A percentile compares a stretch with the other conserved stretches of the same genome.
Conservation (phyloP, 139 green algal genomes). For the Chlorokybus atmophyticus region DNA sequence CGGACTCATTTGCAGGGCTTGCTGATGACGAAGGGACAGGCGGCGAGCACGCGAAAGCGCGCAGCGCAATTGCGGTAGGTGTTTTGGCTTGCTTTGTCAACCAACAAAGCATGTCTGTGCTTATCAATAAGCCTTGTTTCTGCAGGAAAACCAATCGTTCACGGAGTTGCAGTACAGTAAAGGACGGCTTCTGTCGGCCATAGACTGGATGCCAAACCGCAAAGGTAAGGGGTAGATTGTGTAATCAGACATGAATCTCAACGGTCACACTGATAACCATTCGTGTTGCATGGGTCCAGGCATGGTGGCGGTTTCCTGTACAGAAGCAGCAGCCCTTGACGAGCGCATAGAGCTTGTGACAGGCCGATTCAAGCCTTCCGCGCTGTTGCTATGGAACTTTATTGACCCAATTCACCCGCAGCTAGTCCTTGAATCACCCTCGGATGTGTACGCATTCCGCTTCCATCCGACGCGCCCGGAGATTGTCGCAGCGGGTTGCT, state of each 20-base stretch:
- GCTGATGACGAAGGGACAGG: slow-evolving; percentile 50
- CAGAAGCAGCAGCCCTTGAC: slow-evolving; percentile 35
- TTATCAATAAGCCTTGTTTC: too few relatives aligned
- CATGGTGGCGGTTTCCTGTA: slow-evolving; percentile 53
- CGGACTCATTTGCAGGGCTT: slow-evolving; percentile 55
- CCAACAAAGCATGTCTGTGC: too few relatives aligned
- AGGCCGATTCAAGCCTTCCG: slow-evolving; percentile 32
- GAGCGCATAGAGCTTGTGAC: slow-evolving; percentile 42
- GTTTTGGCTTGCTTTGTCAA: too few relatives aligned
- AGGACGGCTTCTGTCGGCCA: slow-evolving; percentile 48
- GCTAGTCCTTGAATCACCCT: slow-evolving; percentile 57
- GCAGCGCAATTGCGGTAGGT: too few relatives aligned
- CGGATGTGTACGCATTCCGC: slow-evolving; percentile 55
- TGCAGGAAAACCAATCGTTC: slow-evolving; percentile 50
- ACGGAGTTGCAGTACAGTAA: slow-evolving; percentile 61
- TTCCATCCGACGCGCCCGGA: slow-evolving; percentile 62
- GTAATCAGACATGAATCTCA: too few relatives aligned
- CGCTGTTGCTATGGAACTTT: slow-evolving; percentile 75
- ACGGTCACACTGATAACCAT: too few relatives aligned
- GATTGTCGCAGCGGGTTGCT: slow-evolving; percentile 52
- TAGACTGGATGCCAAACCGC: slow-evolving; percentile 56
- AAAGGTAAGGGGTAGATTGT: too few relatives aligned
- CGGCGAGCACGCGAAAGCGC: too few relatives aligned
- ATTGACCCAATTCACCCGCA: slow-evolving; percentile 60
- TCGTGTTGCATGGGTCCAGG: slow-evolving; percentile 7